Base-by-base conservation (phyloP, 2,329 filamentous ascomycete species). In the Chalaropsis ovoidea region DNA sequence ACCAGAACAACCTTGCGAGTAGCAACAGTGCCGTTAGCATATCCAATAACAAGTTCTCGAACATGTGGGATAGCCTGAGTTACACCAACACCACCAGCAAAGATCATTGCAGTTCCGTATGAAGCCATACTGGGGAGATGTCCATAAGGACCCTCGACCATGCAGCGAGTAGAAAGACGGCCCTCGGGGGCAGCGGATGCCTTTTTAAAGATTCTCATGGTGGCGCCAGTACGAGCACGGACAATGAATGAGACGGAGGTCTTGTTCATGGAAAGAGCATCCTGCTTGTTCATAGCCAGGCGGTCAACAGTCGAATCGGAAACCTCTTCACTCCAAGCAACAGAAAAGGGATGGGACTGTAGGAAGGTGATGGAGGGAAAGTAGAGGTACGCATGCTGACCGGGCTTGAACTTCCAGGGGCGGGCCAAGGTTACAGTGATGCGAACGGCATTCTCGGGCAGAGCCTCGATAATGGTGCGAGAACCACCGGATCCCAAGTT, bases 301-400 rank as follows among this genome's bases (percentile, higher is more conserved):
- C 82, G 83, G 69, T 85, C 82, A 11, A 75, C 73, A 63, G 75
- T 76, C 13, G 77, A 70, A 62, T 78, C 75, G 67, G 82, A 80
- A 52, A 78, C 80, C 68, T 89, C 86, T 67, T 90, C 86, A 69
- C 84, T 86, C 88, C 88, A 93, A 43, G 87, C 86, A 54, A 91
- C 79, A 2, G 87, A 89, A 77, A 92, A 92, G 0, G 88, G 88
- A 72, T 93, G 88, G 60, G 86, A 90, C 70, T 88, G 87, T 82
- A 83, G 86, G 68, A 85, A 79, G 69, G 86, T 86, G 71, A 92
- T 78, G 4, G 80, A 78, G 7, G 89, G 89, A 76, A 93, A 82
- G 76, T 91, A 91, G 22, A 93, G 76, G 73, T 91, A 93, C 43
- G 88, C 86, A 73, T 93, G 88, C 74, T 91, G 87, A 43, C 88